phyloP scores from a whole-genome alignment of 2,329 filamentous ascomycete species.

The Elsinoe fawcettii region DNA sequence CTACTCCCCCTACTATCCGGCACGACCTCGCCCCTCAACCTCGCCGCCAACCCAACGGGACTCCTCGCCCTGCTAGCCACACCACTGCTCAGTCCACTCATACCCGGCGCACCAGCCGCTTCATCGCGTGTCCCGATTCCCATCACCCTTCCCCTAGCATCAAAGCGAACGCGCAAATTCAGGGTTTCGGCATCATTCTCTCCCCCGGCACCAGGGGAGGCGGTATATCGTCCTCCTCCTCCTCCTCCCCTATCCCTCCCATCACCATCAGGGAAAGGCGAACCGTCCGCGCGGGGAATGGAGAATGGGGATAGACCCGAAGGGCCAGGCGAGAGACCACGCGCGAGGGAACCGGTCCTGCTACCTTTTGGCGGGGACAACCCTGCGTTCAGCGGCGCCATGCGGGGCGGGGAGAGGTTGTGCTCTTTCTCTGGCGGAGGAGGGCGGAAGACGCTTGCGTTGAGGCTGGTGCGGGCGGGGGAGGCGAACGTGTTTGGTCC shows the following conservation, averaged over 20 bases:
- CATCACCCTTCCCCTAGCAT: not conserved
- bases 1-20: slow-evolving; percentile 22
- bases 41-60: slow-evolving; percentile 7
- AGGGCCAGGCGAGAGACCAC: not conserved
- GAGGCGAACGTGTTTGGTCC: not conserved
- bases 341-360: not conserved
- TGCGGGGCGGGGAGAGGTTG: slow-evolving; percentile 6
- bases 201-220: not conserved
- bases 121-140: not conserved
- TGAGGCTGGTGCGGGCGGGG: not conserved
- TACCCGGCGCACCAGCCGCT: not conserved
- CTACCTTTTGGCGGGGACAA: not conserved
- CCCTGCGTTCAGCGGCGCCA: not conserved
- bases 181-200: slow-evolving; percentile 14
- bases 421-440: slow-evolving; percentile 27
- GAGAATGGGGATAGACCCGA: not conserved
- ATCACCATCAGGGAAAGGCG: not conserved
- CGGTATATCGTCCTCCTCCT: not conserved
- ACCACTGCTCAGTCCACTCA: not conserved
- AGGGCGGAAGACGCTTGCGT: slow-evolving; percentile 25
- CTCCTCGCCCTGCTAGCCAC: not conserved
- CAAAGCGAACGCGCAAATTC: slow-evolving; percentile 11
- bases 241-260: not conserved
- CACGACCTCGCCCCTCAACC: slow-evolving; percentile 24
- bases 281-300: not conserved